phyloP scores from a whole-genome alignment of 176 grass and related monocot species.

The Bonia amplexicaulis region DNA sequence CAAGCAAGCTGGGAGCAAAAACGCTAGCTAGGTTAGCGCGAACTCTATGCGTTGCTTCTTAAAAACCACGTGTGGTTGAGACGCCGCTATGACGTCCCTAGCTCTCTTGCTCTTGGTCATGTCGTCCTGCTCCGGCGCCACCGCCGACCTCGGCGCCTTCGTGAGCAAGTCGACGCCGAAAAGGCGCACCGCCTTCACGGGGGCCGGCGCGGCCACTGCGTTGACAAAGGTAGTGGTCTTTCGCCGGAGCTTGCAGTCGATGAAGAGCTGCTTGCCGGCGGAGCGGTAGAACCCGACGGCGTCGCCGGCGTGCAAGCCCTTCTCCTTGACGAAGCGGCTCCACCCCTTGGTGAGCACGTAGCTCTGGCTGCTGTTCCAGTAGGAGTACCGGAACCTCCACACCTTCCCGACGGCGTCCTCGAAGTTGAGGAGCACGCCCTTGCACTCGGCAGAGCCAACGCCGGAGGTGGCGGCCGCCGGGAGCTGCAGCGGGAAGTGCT shows the following conservation, averaged over 20 bases:
- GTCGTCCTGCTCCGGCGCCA: background rate
- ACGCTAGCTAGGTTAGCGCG: conserved; percentile 34
- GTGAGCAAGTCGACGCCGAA: conserved; percentile 76
- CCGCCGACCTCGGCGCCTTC: background rate
- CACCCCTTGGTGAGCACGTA: conserved; percentile 97
- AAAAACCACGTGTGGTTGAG: conserved; percentile 29
- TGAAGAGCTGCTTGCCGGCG: conserved; percentile 52
- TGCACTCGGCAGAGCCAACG: conserved; percentile 24
- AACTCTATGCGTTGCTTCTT: conserved; percentile 77
- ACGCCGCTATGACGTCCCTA: background rate
- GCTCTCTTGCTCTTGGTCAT: conserved; percentile 44
- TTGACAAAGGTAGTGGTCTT: background rate
- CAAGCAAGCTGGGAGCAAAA: conserved; percentile 18
- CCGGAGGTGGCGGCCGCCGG: background rate
- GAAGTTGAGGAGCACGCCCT: conserved; percentile 83
- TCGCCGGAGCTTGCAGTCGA: conserved; percentile 60
- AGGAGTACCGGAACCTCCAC: conserved; percentile 91
- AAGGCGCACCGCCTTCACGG: conserved; percentile 36
- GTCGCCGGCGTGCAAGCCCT: conserved; percentile 68
- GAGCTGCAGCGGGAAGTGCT: conserved; percentile 65
- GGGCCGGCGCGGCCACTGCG: background rate
- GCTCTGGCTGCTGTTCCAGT: conserved; percentile 99
- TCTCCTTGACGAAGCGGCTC: conserved; percentile 96
- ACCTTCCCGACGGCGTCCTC: conserved; percentile 74
- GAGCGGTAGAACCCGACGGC: conserved; percentile 69